Evolutionary conservation across 371 early-diverging fungal species (phyloP), one percentile per base, ranked within the genome.

Genomic region (Blyttiomyces sp.): DNA sequence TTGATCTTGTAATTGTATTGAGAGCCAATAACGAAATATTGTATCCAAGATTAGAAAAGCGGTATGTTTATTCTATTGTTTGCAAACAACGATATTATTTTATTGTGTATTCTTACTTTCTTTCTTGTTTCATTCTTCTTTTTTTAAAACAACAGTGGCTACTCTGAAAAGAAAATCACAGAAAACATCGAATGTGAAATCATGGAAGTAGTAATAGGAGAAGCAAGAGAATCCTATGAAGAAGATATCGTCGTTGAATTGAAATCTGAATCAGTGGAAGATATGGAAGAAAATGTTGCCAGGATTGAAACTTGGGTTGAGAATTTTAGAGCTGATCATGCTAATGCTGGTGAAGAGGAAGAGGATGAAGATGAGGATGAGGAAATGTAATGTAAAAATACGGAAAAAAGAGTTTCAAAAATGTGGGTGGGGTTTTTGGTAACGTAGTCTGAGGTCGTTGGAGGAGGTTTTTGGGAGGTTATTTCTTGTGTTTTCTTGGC

Each of bases 151-250:
- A 1, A 4, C 66, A 90, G 95, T 69, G 88, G 89, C 45, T 99
- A 99, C 72, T 82, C 82, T 62, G 70, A 80, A 44, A 83, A 85
- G 44, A 99, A 99, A 78, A 89, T 97, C 53, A 77, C 86, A 34
- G 98, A 99, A 74, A 99, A 99, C 67, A 83, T 99, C 65, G 91
- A 94, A 68, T 93, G 94, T 75, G 99, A 99, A 75, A 98, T 96
- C 66, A 95, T 99, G 93, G 93, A 94, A 70, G 93, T 98, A 4
- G 89, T 96, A 3, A 75, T 90, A 63, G 95, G 95, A 54, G 96
- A 93, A 60, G 94, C 96, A 1, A 74, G 75, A 17, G 95, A 90
- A 54, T 86, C 87, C 4, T 94, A 96, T 70, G 80, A 80, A 30
- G 72, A 79, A 28, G 90, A 91, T 46, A 87, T 93, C 49, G 82